Conservation (phyloP, 2,329 filamentous ascomycete species). For the Alternaria burnsii region DNA sequence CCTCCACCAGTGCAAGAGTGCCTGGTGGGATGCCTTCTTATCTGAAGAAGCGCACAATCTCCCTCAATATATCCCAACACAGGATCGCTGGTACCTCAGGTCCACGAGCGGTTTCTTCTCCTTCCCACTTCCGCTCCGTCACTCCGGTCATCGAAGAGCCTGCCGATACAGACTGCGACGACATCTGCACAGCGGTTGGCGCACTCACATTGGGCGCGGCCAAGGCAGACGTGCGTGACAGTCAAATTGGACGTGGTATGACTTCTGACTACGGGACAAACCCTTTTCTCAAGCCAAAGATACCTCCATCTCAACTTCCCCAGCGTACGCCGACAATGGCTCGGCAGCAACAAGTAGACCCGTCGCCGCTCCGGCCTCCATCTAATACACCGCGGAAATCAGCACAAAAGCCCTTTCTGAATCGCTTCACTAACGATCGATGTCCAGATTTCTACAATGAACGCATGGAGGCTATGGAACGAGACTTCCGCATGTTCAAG, state of each 20-base stretch:
- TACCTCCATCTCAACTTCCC: conserved; percentile 33
- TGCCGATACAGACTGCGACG: conserved; percentile 40
- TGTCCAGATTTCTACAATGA: conserved; percentile 79
- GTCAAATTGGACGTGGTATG: conserved; percentile 38
- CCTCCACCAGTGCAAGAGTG: conserved; percentile 39
- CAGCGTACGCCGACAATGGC: conserved; percentile 35
- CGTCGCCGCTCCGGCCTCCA: conserved; percentile 24
- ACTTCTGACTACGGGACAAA: conserved; percentile 39
- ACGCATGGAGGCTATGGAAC: conserved; percentile 78
- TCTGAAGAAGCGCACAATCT: conserved; percentile 27
- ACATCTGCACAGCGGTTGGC: conserved; percentile 34
- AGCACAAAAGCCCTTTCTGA: conserved; percentile 67
- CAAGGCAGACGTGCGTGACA: conserved; percentile 25
- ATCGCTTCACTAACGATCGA: conserved; percentile 76
- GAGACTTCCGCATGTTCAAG: conserved; percentile 74
- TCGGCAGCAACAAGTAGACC: conserved; percentile 20
- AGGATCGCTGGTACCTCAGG: conserved; percentile 24
- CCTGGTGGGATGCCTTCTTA: conserved; percentile 37
- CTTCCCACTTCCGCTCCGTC: conserved; percentile 31
- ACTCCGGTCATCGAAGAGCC: conserved; percentile 40
- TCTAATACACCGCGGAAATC: conserved; percentile 33
- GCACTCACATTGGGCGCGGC: conserved; percentile 38
- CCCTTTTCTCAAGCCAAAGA: conserved; percentile 33
- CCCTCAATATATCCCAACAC: conserved; percentile 26
- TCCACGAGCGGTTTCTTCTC: conserved; percentile 36